These are phyloP conservation scores for Schizopora paradoxa DNA, from an alignment of 1,284 basidiomycete species.

Conservation along the genomic window DNA sequence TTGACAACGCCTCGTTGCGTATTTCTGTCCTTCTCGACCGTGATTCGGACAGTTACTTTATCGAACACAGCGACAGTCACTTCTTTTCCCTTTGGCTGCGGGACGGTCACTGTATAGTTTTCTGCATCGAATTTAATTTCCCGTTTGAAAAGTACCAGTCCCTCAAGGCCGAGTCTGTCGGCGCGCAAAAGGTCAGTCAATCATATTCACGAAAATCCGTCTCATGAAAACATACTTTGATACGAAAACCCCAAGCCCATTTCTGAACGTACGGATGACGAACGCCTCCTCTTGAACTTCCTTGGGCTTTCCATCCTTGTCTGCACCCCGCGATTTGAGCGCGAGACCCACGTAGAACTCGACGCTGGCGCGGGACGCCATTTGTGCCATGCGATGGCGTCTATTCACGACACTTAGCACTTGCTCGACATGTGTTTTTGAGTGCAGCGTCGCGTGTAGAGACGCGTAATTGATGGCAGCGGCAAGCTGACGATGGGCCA, in stretches of 20 bases:
- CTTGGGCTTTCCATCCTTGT: slow-evolving; percentile 37
- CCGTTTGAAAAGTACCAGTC: slow-evolving; percentile 87
- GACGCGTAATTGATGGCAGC: slow-evolving; percentile 85
- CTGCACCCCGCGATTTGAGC: slow-evolving; percentile 64
- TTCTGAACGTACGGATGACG: slow-evolving; percentile 91
- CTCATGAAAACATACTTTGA: slow-evolving; percentile 61
- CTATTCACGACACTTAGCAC: slow-evolving; percentile 86
- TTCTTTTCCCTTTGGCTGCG: slow-evolving; percentile 34
- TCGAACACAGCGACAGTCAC: slow-evolving; percentile 84
- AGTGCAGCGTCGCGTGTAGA: slow-evolving; percentile 84
- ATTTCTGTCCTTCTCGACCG: slow-evolving; percentile 92
- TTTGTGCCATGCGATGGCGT: slow-evolving; percentile 93
- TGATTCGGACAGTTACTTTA: slow-evolving; percentile 84
- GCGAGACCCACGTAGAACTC: slow-evolving; percentile 97
- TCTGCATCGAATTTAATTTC: slow-evolving; percentile 90
- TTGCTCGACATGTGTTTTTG: slow-evolving; percentile 85
- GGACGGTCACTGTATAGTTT: slow-evolving; percentile 80
- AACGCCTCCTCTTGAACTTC: slow-evolving; percentile 82
- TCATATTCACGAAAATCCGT: neutral
- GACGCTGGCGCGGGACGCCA: slow-evolving; percentile 92
- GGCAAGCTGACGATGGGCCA: slow-evolving; percentile 91
- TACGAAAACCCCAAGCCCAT: slow-evolving; percentile 95
- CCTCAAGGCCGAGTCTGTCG: slow-evolving; percentile 85
- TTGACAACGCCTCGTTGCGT: slow-evolving; percentile 91
- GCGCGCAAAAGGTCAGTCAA: slow-evolving; percentile 6